A percentile compares a stretch with the other conserved stretches of the same genome.
These are phyloP conservation scores for Coemansia sp. DNA, from an alignment of 192 early-diverging fungal species.

Conservation along the genomic window DNA sequence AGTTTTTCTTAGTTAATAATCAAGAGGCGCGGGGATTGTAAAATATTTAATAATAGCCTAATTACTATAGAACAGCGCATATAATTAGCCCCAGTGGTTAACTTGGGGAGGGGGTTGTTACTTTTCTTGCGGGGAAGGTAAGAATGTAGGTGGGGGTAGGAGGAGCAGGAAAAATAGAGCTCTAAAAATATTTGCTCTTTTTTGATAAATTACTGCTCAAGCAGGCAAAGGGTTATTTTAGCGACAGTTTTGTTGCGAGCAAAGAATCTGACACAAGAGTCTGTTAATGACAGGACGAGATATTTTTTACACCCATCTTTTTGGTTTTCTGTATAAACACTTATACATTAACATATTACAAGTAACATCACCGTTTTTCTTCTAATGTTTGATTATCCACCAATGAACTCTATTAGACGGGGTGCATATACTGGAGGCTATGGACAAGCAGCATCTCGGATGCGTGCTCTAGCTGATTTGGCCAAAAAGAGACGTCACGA, in stretches of 20 bases:
- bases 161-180: conserved; percentile 5
- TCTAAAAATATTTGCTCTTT: conserved; percentile 1
- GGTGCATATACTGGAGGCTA: conserved; percentile 9
- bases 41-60: too few relatives aligned
- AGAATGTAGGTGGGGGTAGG: background rate
- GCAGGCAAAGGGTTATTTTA: background rate
- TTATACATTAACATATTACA: background rate
- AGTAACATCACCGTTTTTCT: background rate
- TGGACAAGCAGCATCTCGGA: conserved; percentile 8
- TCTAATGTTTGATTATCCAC: conserved; percentile 36
- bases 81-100: too few relatives aligned
- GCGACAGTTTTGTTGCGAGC: background rate
- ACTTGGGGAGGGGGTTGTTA: too few relatives aligned
- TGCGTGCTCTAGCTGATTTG: conserved; percentile 9
- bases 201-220: conserved; percentile 1
- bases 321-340: background rate
- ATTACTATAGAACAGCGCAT: too few relatives aligned
- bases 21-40: too few relatives aligned
- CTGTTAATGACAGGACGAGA: background rate
- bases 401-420: conserved; percentile 1
- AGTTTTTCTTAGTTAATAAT: too few relatives aligned
- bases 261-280: background rate
- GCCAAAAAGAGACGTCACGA: conserved; percentile 36
- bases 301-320: background rate
- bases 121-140: background rate